A percentile compares a stretch with the other conserved stretches of the same genome.
phyloP scores from a whole-genome alignment of 176 grass and related monocot species.

The Triticum monococcum region DNA sequence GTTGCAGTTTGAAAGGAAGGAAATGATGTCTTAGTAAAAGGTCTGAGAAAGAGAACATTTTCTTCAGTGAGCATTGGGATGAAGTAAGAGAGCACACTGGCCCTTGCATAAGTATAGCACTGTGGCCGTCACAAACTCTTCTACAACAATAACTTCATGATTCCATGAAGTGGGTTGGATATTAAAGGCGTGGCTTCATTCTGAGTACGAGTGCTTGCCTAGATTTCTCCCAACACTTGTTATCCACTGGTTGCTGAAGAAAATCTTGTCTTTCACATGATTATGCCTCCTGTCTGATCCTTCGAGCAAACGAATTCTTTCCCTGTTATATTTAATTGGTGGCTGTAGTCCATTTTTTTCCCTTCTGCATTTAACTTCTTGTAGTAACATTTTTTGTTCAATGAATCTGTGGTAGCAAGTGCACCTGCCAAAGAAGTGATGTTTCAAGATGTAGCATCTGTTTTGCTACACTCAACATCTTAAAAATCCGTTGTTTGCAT shows the following conservation, averaged over 20 bases:
- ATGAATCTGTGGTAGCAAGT: background rate
- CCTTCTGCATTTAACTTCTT: background rate
- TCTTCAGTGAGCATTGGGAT: conserved; percentile 43
- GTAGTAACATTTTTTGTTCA: background rate
- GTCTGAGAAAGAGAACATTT: conserved; percentile 53
- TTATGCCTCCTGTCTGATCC: conserved; percentile 61
- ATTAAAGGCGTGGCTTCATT: conserved; percentile 80
- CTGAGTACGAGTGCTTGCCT: conserved; percentile 60
- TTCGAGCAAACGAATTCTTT: conserved; percentile 33
- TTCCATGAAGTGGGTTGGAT: conserved; percentile 56
- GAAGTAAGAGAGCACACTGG: conserved; percentile 61
- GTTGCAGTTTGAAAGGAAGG: conserved; percentile 42
- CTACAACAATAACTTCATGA: conserved; percentile 56
- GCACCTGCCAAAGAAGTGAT: background rate
- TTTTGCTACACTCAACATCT: background rate
- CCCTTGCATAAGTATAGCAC: conserved; percentile 60
- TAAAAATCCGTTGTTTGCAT: background rate
- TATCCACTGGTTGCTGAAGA: conserved; percentile 28
- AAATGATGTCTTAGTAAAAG: conserved; percentile 83
- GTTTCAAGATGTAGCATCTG: background rate
- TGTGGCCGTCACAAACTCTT: conserved; percentile 68
- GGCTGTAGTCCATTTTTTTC: background rate
- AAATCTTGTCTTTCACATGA: conserved; percentile 55
- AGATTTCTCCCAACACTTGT: conserved; percentile 78
- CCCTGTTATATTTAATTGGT: background rate